These are phyloP conservation scores for Cyberlindnera petersonii DNA, from an alignment of 805 yeast species.

Conservation along the genomic window DNA sequence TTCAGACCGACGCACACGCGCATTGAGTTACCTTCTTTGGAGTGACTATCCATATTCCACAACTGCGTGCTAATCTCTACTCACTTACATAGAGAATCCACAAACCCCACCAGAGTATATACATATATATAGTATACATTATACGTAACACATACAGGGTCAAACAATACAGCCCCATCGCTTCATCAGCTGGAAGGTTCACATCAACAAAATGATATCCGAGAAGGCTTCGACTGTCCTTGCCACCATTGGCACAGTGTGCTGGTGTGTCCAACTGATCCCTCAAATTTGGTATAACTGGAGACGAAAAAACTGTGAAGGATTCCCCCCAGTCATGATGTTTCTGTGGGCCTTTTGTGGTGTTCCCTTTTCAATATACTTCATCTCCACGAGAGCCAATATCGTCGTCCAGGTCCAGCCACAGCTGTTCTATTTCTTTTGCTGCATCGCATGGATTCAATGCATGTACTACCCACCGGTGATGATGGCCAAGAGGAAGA, in stretches of 20 bases:
- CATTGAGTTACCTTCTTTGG: no score
- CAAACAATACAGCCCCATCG: no score
- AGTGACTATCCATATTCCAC: no score
- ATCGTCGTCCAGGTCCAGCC: slow-evolving; percentile 87
- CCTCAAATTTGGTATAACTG: slow-evolving; percentile 82
- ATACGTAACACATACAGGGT: no score
- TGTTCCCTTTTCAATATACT: slow-evolving; percentile 81
- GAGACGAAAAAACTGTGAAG: slow-evolving; percentile 73
- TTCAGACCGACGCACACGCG: no score
- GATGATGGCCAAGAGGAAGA: slow-evolving; percentile 33
- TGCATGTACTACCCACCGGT: slow-evolving; percentile 73
- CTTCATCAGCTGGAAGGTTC: not conserved
- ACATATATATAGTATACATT: no score
- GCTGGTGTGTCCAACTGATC: slow-evolving; percentile 88
- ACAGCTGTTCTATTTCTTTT: slow-evolving; percentile 70
- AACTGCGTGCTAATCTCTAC: no score
- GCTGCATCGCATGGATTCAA: slow-evolving; percentile 66
- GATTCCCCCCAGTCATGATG: slow-evolving; percentile 86
- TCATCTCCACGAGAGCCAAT: slow-evolving; percentile 65
- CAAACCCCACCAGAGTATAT: no score
- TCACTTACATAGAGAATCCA: no score
- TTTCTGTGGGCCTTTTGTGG: slow-evolving; percentile 77
- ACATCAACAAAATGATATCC: slow-evolving; percentile 18
- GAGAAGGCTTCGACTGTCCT: slow-evolving; percentile 61
- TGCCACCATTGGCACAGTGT: slow-evolving; percentile 84